Conservation (phyloP, 352 stramenopile genomes). For the Phytophthora litchii region DNA sequence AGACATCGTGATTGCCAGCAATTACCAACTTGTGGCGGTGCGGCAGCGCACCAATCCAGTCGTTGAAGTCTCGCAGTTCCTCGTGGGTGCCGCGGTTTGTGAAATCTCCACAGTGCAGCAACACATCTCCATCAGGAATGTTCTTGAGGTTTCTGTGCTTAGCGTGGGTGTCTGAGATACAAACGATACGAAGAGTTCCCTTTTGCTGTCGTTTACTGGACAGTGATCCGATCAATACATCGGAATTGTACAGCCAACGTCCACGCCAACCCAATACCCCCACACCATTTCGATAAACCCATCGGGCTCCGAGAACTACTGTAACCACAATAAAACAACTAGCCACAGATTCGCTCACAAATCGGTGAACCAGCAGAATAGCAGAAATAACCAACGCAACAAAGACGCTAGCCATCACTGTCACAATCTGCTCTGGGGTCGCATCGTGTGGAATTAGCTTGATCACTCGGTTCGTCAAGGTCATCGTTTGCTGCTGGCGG, state of each 20-base stretch:
- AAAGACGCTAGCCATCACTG: slow-evolving; percentile 10
- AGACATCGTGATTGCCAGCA: slow-evolving; percentile 75
- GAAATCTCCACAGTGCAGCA: slow-evolving; percentile 91
- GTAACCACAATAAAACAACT: slow-evolving; percentile 15
- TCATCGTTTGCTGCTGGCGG: slow-evolving; percentile 3
- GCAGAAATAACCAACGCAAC: neutral
- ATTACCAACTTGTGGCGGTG: slow-evolving; percentile 74
- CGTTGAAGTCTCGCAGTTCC: slow-evolving; percentile 69
- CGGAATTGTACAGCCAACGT: slow-evolving; percentile 43
- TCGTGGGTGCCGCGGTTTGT: slow-evolving; percentile 64
- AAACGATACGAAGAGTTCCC: slow-evolving; percentile 63
- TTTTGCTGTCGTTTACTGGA: slow-evolving; percentile 42
- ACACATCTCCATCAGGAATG: slow-evolving; percentile 68
- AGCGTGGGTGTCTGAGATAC: slow-evolving; percentile 74
- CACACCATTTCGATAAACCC: slow-evolving; percentile 64
- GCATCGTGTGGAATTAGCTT: slow-evolving; percentile 43
- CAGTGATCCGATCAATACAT: slow-evolving; percentile 25
- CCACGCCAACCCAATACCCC: slow-evolving; percentile 50
- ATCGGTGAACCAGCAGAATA: slow-evolving; percentile 15
- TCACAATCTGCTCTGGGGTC: slow-evolving; percentile 17
- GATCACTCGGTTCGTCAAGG: slow-evolving; percentile 14
- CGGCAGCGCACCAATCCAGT: slow-evolving; percentile 61
- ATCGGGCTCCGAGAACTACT: slow-evolving; percentile 33
- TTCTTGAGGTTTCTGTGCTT: slow-evolving; percentile 58
- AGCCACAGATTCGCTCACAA: slow-evolving; percentile 5